Conservation (phyloP, 2,329 filamentous ascomycete species). For the Xylogone sp. region DNA sequence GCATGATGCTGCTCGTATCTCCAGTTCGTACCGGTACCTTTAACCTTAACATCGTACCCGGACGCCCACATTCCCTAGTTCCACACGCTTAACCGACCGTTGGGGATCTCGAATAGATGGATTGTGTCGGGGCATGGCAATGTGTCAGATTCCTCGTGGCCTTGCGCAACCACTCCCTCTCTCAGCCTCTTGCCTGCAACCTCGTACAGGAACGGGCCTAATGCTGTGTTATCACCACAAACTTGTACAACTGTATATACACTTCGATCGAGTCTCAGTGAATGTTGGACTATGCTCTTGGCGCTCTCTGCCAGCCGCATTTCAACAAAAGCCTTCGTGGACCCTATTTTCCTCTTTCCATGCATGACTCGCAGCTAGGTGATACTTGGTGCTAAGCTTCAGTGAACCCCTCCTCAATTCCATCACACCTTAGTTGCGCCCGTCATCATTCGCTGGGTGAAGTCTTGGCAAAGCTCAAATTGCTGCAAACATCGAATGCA, state of each 20-base stretch:
- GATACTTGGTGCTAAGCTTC: no score
- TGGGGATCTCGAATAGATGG: not conserved
- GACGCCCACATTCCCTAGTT: not conserved
- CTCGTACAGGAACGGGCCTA: not conserved
- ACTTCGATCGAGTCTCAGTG: not conserved
- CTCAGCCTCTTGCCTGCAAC: not conserved
- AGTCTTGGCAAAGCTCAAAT: no score
- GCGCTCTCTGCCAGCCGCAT: no score
- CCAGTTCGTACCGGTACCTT: not conserved
- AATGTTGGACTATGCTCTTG: no score
- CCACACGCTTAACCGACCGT: not conserved
- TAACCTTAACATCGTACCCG: not conserved
- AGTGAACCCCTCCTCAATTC: no score
- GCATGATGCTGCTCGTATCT: not conserved
- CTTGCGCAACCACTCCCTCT: not conserved
- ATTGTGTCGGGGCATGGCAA: not conserved
- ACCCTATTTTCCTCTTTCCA: not conserved
- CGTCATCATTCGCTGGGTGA: no score
- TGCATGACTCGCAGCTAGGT: not conserved
- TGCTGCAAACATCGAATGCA: not conserved
- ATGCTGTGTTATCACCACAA: not conserved
- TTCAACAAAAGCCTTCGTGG: no score
- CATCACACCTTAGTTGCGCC: no score
- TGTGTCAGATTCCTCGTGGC: not conserved
- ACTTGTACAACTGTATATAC: not conserved